A percentile compares a stretch with the other conserved stretches of the same genome.
Evolutionary conservation across 208 protist genomes (phyloP).

Genomic region (Leishmania aethiopica): DNA sequence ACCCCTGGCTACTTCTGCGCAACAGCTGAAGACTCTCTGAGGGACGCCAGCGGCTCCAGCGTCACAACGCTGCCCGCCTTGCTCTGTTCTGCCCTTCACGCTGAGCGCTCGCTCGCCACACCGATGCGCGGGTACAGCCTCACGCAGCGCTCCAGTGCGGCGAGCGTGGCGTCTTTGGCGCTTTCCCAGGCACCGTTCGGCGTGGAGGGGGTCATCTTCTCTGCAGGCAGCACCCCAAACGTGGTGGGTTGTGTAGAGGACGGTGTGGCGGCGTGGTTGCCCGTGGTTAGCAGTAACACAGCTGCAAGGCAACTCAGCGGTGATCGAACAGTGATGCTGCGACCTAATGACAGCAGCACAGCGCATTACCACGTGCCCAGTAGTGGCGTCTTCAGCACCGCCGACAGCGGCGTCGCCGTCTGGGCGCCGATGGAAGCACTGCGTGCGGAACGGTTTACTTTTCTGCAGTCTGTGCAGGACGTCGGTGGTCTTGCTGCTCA

Average conservation of each 20-base stretch:
- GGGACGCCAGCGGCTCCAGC: neutral
- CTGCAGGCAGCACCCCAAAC: constrained; percentile 3
- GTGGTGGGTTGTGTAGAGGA: neutral
- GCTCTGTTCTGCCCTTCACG: neutral
- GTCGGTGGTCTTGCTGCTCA: neutral
- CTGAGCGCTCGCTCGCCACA: constrained; percentile 1
- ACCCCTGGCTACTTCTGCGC: constrained; percentile 1
- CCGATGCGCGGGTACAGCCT: constrained; percentile 5
- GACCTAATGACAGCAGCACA: neutral
- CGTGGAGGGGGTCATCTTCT: constrained; percentile 1
- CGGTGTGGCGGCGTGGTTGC: neutral
- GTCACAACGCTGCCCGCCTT: neutral
- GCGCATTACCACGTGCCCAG: neutral
- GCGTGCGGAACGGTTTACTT: constrained; percentile 1
- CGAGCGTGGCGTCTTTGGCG: neutral
- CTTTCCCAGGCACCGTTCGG: neutral
- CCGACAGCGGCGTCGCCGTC: neutral
- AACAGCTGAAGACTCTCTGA: constrained; percentile 1
- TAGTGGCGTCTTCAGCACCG: neutral
- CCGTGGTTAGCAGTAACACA: neutral
- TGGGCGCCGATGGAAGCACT: neutral
- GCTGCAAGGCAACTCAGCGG: neutral
- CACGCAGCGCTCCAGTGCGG: neutral
- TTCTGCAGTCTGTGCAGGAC: constrained; percentile 22
- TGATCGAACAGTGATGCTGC: neutral